Percentiles rank a stretch among this genome's conserved stretches.
Evolutionary conservation across 257 asterid genomes (phyloP).

Genomic region (Plantago elongata): DNA sequence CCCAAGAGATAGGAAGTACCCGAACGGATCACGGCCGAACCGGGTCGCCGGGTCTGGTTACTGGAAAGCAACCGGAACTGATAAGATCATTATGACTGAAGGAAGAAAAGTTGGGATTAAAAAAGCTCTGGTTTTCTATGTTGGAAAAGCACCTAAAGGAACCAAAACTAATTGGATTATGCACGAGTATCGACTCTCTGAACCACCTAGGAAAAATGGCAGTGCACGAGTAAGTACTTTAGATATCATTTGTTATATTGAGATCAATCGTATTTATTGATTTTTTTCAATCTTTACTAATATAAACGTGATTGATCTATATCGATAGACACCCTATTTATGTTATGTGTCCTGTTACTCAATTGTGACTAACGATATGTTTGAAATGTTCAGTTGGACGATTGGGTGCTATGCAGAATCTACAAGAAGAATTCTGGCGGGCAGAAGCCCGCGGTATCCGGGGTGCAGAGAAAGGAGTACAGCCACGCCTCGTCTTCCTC

Average conservation of each 20-base stretch:
- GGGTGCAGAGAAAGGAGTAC: constrained; percentile 35
- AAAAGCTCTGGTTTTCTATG: constrained; percentile 79
- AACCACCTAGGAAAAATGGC: constrained; percentile 39
- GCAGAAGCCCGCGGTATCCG: constrained; percentile 22
- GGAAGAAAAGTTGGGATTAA: constrained; percentile 88
- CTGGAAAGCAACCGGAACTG: constrained; percentile 95
- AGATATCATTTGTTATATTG: too few species aligned
- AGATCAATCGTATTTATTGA: too few species aligned
- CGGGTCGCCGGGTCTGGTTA: constrained; percentile 85
- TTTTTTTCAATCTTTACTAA: too few species aligned
- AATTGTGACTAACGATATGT: background rate
- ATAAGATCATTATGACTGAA: constrained; percentile 47
- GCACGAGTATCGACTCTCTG: constrained; percentile 74
- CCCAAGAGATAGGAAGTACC: constrained; percentile 80
- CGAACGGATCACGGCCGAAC: constrained; percentile 87
- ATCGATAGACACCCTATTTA: background rate
- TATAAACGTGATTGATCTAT: too few species aligned
- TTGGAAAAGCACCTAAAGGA: constrained; percentile 92
- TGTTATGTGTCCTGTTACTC: too few species aligned
- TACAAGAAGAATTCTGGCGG: constrained; percentile 62
- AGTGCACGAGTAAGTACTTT: constrained; percentile 40
- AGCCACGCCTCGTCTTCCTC: constrained; percentile 61
- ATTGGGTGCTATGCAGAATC: constrained; percentile 80
- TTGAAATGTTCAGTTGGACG: constrained; percentile 48
- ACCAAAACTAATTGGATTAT: constrained; percentile 89